These are phyloP conservation scores for Anaeramoeba flamelloides DNA, from an alignment of 78 protist genomes.

Conservation along the genomic window DNA sequence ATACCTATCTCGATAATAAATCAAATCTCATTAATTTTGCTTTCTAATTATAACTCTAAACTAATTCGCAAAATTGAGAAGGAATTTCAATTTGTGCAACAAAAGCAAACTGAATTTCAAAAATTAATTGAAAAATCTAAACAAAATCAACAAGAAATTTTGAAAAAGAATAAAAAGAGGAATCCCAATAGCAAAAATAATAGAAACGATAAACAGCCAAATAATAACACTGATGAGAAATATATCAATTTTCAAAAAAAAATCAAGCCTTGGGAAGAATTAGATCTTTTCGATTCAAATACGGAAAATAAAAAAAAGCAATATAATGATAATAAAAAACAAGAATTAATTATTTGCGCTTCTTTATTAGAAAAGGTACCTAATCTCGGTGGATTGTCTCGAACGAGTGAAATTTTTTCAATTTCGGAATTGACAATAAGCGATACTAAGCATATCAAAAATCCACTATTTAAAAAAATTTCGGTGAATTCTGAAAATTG, in stretches of 20 bases:
- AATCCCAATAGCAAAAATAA: too few relatives aligned
- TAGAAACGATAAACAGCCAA: too few relatives aligned
- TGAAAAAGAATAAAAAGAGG: too few relatives aligned
- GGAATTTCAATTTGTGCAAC: too few relatives aligned
- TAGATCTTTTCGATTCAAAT: background rate
- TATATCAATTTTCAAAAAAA: background rate
- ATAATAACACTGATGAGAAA: too few relatives aligned
- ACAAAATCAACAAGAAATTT: too few relatives aligned
- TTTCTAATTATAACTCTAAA: too few relatives aligned
- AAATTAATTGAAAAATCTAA: too few relatives aligned
- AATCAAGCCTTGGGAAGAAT: background rate
- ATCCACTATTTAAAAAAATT: conserved; percentile 2
- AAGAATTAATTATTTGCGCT: conserved; percentile 1
- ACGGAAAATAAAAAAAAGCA: background rate
- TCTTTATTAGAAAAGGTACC: background rate
- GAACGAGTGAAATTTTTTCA: conserved; percentile 2
- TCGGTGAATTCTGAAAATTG: background rate
- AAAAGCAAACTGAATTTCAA: too few relatives aligned
- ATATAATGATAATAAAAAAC: background rate
- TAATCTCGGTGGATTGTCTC: conserved; percentile 5
- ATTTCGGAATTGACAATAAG: background rate
- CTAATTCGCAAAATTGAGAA: too few relatives aligned
- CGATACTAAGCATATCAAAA: background rate
- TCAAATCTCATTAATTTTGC: too few relatives aligned
- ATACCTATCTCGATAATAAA: too few relatives aligned